These are phyloP conservation scores for Madurella fahalii DNA, from an alignment of 2,329 filamentous ascomycete species.

Conservation along the genomic window DNA sequence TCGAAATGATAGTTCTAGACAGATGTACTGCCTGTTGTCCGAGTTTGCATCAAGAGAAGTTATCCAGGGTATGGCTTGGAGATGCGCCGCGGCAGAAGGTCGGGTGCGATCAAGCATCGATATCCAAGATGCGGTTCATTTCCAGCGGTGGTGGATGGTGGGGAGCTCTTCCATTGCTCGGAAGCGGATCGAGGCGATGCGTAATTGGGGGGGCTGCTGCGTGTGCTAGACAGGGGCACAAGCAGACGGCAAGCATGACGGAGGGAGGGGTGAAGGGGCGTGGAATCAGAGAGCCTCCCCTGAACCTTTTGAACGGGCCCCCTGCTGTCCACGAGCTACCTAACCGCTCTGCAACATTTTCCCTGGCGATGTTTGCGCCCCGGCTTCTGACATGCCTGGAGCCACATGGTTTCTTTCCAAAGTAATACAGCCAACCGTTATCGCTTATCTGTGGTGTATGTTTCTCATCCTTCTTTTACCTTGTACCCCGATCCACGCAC, in stretches of 20 bases:
- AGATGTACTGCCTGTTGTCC: neutral
- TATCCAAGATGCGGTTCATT: conserved; percentile 11
- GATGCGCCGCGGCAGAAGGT: neutral
- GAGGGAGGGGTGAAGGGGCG: neutral
- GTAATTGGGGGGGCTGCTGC: neutral
- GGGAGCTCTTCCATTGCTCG: too few species aligned
- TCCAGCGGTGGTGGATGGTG: conserved; percentile 6
- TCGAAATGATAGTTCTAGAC: too few species aligned
- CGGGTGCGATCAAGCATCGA: neutral
- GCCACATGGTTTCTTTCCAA: too few species aligned
- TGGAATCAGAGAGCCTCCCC: conserved; percentile 9
- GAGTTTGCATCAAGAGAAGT: neutral
- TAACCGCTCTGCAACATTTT: neutral
- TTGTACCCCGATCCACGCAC: too few species aligned
- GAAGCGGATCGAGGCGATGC: conserved; percentile 3
- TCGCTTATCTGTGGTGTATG: too few species aligned
- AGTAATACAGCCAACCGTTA: too few species aligned
- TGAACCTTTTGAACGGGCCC: neutral
- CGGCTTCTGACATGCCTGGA: too few species aligned
- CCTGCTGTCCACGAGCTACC: neutral
- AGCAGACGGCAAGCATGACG: neutral
- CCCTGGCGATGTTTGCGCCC: too few species aligned
- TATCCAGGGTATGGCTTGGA: conserved; percentile 2
- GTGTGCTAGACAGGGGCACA: conserved; percentile 1
- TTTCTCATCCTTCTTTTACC: too few species aligned